Percentiles rank a stretch among this genome's conserved stretches.
Evolutionary conservation across 2,329 filamentous ascomycete species (phyloP).

Genomic region (Cladosporium velox): DNA sequence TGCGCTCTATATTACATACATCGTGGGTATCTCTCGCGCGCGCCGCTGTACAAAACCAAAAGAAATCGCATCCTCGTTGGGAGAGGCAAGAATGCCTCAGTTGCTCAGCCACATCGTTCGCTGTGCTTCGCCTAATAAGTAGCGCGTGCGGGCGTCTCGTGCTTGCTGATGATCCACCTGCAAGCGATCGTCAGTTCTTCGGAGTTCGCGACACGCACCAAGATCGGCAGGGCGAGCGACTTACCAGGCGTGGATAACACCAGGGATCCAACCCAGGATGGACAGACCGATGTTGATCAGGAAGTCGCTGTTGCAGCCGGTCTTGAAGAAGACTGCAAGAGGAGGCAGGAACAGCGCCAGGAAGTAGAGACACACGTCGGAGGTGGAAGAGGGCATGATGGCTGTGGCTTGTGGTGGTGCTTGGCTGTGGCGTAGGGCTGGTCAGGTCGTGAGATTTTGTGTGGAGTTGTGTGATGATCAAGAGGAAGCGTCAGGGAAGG

Average conservation of each 20-base stretch:
- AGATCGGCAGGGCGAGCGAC: conserved; percentile 16
- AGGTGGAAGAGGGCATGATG: conserved; percentile 23
- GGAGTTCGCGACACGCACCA: background rate
- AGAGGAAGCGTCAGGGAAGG: conserved; percentile 1
- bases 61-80: background rate
- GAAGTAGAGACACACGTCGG: conserved; percentile 44
- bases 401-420: background rate
- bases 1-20: conserved; percentile 4
- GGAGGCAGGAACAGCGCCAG: conserved; percentile 88
- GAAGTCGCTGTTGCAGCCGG: conserved; percentile 52
- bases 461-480: conserved; percentile 1
- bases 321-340: conserved; percentile 59
- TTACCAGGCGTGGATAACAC: conserved; percentile 57
- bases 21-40: conserved; percentile 2
- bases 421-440: conserved; percentile 16
- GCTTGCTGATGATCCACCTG: conserved; percentile 21
- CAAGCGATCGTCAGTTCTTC: conserved; percentile 17
- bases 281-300: conserved; percentile 52
- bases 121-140: background rate
- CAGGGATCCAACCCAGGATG: conserved; percentile 65
- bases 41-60: background rate
- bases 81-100: background rate
- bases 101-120: background rate
- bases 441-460: background rate
- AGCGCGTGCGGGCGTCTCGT: conserved; percentile 15